A percentile compares a stretch with the other conserved stretches of the same genome.
Evolutionary conservation across 257 asterid genomes (phyloP).

Genomic region (Lycium ferocissimum): DNA sequence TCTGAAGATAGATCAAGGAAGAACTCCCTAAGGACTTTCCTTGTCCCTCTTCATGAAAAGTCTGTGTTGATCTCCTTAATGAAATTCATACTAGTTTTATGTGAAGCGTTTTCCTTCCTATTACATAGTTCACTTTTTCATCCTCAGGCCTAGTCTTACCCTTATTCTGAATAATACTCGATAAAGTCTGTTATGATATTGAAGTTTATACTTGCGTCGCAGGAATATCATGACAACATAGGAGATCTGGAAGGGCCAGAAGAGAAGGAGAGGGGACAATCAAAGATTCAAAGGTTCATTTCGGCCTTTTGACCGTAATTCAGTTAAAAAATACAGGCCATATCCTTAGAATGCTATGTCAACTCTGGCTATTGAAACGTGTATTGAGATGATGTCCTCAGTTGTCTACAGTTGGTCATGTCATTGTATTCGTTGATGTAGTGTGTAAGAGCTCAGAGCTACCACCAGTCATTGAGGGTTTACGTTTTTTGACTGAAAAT

Average conservation of each 20-base stretch:
- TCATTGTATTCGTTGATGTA: conserved; percentile 6
- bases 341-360: background rate
- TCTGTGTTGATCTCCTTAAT: background rate
- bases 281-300: conserved; percentile 75
- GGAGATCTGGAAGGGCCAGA: conserved; percentile 99
- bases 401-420: conserved; percentile 3
- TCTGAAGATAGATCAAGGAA: conserved; percentile 12
- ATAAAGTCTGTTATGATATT: conserved; percentile 14
- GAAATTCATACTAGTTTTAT: conserved; percentile 22
- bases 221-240: conserved; percentile 92
- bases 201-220: conserved; percentile 25
- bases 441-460: conserved; percentile 3
- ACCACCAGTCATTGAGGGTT: background rate
- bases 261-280: conserved; percentile 89
- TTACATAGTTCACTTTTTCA: background rate
- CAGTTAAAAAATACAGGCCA: background rate
- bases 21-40: background rate
- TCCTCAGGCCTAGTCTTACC: background rate
- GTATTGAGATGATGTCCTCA: background rate
- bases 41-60: conserved; percentile 8
- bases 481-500: conserved; percentile 7
- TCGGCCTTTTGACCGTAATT: conserved; percentile 52
- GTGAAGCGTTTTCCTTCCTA: conserved; percentile 18
- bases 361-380: background rate
- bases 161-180: background rate